phyloP scores from a whole-genome alignment of 1,284 basidiomycete genomes.

The Pseudozyma tsukubaensis region DNA sequence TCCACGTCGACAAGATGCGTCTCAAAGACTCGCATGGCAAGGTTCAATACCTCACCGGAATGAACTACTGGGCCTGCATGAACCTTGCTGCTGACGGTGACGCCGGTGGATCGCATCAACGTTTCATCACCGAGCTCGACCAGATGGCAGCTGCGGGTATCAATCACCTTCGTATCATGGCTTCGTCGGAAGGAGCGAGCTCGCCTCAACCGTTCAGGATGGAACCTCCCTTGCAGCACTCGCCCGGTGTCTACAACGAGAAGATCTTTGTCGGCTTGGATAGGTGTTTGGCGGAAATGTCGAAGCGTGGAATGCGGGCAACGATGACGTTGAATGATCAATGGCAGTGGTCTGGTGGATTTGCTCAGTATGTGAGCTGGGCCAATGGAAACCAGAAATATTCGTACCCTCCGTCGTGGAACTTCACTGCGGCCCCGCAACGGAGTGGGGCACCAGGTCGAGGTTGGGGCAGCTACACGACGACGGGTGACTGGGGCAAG shows the following conservation, averaged over 20 bases:
- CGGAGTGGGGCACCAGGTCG: slow-evolving; percentile 13
- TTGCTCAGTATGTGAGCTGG: slow-evolving; percentile 49
- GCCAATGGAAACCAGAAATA: slow-evolving; percentile 43
- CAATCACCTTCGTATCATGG: slow-evolving; percentile 59
- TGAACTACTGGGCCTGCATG: slow-evolving; percentile 50
- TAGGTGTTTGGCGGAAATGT: slow-evolving; percentile 46
- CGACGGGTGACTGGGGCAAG: slow-evolving; percentile 42
- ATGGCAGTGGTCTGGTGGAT: slow-evolving; percentile 42
- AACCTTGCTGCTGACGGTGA: slow-evolving; percentile 49
- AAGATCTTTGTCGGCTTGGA: slow-evolving; percentile 50
- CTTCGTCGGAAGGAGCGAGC: slow-evolving; percentile 20
- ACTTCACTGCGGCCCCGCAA: slow-evolving; percentile 37
- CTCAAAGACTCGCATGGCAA: slow-evolving; percentile 12
- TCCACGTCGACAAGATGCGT: slow-evolving; percentile 21
- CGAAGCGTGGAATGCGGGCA: slow-evolving; percentile 46
- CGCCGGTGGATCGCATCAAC: slow-evolving; percentile 34
- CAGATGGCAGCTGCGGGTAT: slow-evolving; percentile 46
- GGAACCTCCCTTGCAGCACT: slow-evolving; percentile 22
- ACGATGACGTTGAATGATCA: slow-evolving; percentile 51
- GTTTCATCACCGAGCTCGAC: slow-evolving; percentile 49
- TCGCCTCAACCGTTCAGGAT: slow-evolving; percentile 30
- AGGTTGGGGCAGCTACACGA: too few species aligned
- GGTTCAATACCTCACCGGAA: slow-evolving; percentile 19
- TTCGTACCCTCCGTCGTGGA: slow-evolving; percentile 51
- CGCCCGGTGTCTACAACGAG: slow-evolving; percentile 39